Conservation (phyloP, 495 filamentous ascomycete genomes). For the Hypoxylon rickii region DNA sequence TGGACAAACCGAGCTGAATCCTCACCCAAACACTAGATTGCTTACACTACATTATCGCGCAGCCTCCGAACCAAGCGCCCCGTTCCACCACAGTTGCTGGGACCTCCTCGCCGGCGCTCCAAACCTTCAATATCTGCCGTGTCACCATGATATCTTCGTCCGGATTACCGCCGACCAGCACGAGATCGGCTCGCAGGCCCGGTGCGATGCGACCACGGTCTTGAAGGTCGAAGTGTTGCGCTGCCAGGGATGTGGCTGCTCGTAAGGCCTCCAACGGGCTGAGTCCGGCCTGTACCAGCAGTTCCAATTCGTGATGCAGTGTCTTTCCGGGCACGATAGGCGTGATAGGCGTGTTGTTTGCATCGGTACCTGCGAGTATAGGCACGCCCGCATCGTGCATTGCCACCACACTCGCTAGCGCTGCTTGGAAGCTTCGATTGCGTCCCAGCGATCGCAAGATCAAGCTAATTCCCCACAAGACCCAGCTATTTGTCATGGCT, state of each 20-base stretch:
- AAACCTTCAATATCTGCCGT: conserved; percentile 26
- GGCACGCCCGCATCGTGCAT: conserved; percentile 35
- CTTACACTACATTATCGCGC: conserved; percentile 17
- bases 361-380: conserved; percentile 39
- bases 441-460: conserved; percentile 1
- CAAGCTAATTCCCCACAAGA: conserved; percentile 23
- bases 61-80: conserved; percentile 9
- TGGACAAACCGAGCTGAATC: conserved; percentile 9
- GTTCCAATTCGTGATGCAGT: conserved; percentile 35
- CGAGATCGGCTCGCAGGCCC: conserved; percentile 41
- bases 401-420: conserved; percentile 28
- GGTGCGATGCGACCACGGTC: conserved; percentile 40
- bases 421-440: conserved; percentile 18
- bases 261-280: conserved; percentile 40
- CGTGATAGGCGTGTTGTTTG: conserved; percentile 31
- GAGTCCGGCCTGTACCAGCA: conserved; percentile 33
- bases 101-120: conserved; percentile 19
- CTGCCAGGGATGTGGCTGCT: conserved; percentile 38
- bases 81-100: conserved; percentile 1
- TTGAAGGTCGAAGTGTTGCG: conserved; percentile 40
- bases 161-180: conserved; percentile 44
- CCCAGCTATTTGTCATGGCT: conserved; percentile 24
- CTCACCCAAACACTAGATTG: too few relatives aligned
- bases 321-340: conserved; percentile 27
- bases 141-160: conserved; percentile 41